Percentiles rank a stretch among this genome's conserved stretches.
These are phyloP conservation scores for Ustilago xerochloae DNA, from an alignment of 1,284 basidiomycete species.

Conservation along the genomic window DNA sequence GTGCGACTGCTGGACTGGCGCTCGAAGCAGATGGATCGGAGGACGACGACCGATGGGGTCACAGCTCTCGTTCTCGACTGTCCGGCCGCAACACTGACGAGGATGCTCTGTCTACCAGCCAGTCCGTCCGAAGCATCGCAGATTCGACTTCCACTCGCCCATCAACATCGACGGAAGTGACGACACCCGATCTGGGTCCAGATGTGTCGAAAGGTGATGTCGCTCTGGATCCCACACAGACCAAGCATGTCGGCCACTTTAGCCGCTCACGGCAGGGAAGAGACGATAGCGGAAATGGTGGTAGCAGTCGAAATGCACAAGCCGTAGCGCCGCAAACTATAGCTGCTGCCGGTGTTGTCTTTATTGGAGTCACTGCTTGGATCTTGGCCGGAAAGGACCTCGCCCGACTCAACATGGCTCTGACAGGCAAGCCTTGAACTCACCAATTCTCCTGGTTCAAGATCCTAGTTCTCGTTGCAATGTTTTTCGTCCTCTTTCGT, in stretches of 20 bases:
- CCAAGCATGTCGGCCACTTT: slow-evolving; percentile 19
- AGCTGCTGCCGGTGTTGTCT: slow-evolving; percentile 48
- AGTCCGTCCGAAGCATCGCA: slow-evolving; percentile 42
- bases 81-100: slow-evolving; percentile 28
- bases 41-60: slow-evolving; percentile 33
- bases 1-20: slow-evolving; percentile 24
- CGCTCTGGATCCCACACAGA: slow-evolving; percentile 6
- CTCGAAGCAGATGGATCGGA: slow-evolving; percentile 20
- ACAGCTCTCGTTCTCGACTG: slow-evolving; percentile 15
- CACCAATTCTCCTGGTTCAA: not conserved
- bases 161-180: slow-evolving; percentile 45
- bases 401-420: slow-evolving; percentile 16
- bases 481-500: too few species aligned
- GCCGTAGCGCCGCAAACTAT: slow-evolving; percentile 20
- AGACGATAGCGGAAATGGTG: slow-evolving; percentile 9
- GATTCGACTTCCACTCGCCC: slow-evolving; percentile 48
- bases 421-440: slow-evolving; percentile 25
- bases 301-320: slow-evolving; percentile 11
- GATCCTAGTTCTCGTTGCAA: not conserved
- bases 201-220: slow-evolving; percentile 20
- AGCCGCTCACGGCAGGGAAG: slow-evolving; percentile 20
- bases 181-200: slow-evolving; percentile 32
- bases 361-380: slow-evolving; percentile 50
- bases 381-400: slow-evolving; percentile 49
- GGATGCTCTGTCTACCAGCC: slow-evolving; percentile 39